Base-by-base conservation (phyloP, 805 yeast species). In the Saccharomycopsis oosterbeekiorum region DNA sequence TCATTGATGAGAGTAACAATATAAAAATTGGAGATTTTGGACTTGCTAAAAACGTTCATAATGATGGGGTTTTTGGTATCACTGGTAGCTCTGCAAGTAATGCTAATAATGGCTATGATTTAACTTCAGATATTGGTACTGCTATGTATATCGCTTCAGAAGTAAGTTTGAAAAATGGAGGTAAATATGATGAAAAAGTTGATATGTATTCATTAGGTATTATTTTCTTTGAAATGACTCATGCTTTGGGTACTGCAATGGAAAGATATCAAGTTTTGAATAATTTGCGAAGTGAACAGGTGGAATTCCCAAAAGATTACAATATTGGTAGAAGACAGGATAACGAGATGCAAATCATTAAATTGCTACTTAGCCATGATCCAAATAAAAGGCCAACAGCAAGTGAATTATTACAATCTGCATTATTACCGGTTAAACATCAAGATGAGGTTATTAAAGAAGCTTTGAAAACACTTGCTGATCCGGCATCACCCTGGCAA, bases 1-100 rank as follows among this genome's bases (percentile, higher is more conserved):
- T 94, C 76, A 91, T 94, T 67, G 99, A 94, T 72, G 88, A 87
- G 65, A 82, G 88, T 0, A 85, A 88, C 66, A 91, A 93, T 69
- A 85, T 94, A 62, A 94, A 94, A 70, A 86, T 94, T 51, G 99
- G 99, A 68, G 99, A 94, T 70, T 94, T 94, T 73, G 99, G 99
- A 0, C 79, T 94, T 62, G 99, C 99, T 0, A 91, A 92, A 66
- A 92, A 86, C 69, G 91, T 89, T 1, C 94, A 88, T 69, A 77
- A 74, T 61, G 68, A 81, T 1, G 69, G 67, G 8, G 65, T 70
- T 17, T 62, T 67, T 19, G 71, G 70, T 1, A 69, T 70, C 62
- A 65, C 66, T 4, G 70, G 69, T 8, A 59, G 61, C 17, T 47
- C 65, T 21, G 42, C 42, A 10, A 63, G 60, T 1, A 62, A 68